Base-by-base conservation (phyloP, 2,329 filamentous ascomycete species). In the Talaromyces marneffei region DNA sequence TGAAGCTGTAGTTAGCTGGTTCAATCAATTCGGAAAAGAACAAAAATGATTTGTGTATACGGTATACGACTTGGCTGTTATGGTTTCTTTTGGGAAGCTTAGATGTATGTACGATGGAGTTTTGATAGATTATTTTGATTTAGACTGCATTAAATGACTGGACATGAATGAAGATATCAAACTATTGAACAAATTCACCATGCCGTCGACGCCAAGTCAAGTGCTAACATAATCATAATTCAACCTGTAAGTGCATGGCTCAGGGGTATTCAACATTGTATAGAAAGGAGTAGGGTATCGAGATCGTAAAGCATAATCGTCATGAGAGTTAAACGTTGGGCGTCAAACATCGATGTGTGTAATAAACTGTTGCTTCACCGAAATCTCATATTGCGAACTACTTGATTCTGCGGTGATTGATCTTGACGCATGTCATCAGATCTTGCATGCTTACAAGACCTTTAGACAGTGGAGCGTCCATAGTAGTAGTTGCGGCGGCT, bases 381-480 rank as follows among this genome's bases (percentile, higher is more conserved):
- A 7, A 48, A 25, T 16, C 23, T 23, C 25, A 16, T 35, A 27
- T 55, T 23, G n/a, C n/a, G 18, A 9, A 20, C 2, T 20, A 8
- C 1, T 20, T 16, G 27, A 2, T 9, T 52, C 10, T 4, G 27
- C 1, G 8, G 16, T 50, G 25, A 48, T 50, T 18, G 10, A 20
- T 6, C n/a, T 12, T 54, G 16, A 31, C n/a, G n/a, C n/a, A n/a
- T n/a, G n/a, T 25, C 12, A 16, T 23, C 50, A 29, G 20, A n/a
- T 23, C 31, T 54, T 54, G 50, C 10, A 25, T 54, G 2, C 4
- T 7, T 18, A 9, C 35, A 40, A 27, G 52, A 25, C 14, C 31
- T 57, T n/a, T 56, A 64, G 56, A 64, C 59, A 37, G 57, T 31
- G 44, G 62, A 64, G 31, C 62, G 62, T 48, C 62, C 62, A 14